phyloP scores from a whole-genome alignment of 2,329 filamentous ascomycete genomes.

The Clarireedia paspali region DNA sequence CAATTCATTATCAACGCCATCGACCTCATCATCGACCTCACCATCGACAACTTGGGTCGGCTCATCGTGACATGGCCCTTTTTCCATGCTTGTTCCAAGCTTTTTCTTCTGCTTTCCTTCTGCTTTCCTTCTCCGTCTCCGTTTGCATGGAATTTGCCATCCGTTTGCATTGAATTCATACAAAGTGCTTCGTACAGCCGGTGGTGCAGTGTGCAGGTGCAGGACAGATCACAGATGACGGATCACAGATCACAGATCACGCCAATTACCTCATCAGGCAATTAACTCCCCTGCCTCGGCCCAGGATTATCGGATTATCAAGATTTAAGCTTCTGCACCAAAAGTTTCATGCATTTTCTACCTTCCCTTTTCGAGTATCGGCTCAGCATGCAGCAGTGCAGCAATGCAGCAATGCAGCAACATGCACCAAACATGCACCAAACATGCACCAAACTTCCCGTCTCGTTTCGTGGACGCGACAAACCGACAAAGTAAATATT shows the following conservation, averaged over 20 bases:
- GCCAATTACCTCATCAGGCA: not conserved
- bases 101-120: too few relatives aligned
- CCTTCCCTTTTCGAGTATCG: not conserved
- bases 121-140: too few relatives aligned
- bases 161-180: not conserved
- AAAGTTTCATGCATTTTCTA: constrained; percentile 5
- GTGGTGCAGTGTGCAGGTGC: not conserved
- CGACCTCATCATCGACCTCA: too few relatives aligned
- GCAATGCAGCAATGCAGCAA: not conserved
- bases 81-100: too few relatives aligned
- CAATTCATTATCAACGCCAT: too few relatives aligned
- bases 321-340: constrained; percentile 1
- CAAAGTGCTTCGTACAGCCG: not conserved
- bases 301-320: constrained; percentile 4
- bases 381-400: not conserved
- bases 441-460: not conserved
- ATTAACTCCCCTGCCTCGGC: not conserved
- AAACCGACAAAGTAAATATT: constrained; percentile 5
- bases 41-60: too few relatives aligned
- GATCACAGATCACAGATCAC: too few relatives aligned
- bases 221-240: too few relatives aligned
- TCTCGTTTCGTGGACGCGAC: not conserved
- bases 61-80: too few relatives aligned
- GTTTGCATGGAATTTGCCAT: not conserved
- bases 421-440: too few relatives aligned